Conservation (phyloP, 345 rosid genomes). For the Anacardium occidentale region DNA sequence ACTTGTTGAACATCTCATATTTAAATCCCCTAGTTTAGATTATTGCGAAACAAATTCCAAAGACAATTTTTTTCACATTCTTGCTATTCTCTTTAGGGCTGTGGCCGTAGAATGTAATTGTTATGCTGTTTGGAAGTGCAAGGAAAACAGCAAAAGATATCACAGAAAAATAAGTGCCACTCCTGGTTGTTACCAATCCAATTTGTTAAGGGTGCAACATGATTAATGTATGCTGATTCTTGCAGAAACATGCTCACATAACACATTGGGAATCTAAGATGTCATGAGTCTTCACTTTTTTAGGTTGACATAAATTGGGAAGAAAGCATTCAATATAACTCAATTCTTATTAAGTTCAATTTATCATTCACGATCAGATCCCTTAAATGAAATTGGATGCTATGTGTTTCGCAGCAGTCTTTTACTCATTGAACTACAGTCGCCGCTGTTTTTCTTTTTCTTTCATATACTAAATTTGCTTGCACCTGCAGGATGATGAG, state of each 20-base stretch:
- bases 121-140: not conserved
- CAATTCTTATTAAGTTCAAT: not conserved
- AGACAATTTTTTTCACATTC: not conserved
- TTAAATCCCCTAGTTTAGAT: not conserved
- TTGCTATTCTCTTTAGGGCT: not conserved
- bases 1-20: not conserved
- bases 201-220: not conserved
- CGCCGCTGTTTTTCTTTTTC: not conserved
- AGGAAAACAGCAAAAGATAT: not conserved
- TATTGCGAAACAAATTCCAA: not conserved
- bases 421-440: not conserved
- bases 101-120: not conserved
- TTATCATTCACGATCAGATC: not conserved
- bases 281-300: not conserved
- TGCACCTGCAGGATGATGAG: conserved; percentile 41
- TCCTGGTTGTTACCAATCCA: not conserved
- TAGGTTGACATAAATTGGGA: not conserved
- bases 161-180: not conserved
- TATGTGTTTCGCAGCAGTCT: not conserved
- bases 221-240: not conserved
- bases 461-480: conserved; percentile 1
- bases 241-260: not conserved
- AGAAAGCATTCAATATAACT: not conserved
- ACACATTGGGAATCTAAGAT: not conserved
- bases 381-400: too few species aligned